Evolutionary conservation across 306 rosid genomes (phyloP).

Genomic region (Gastrolobium villosum): DNA sequence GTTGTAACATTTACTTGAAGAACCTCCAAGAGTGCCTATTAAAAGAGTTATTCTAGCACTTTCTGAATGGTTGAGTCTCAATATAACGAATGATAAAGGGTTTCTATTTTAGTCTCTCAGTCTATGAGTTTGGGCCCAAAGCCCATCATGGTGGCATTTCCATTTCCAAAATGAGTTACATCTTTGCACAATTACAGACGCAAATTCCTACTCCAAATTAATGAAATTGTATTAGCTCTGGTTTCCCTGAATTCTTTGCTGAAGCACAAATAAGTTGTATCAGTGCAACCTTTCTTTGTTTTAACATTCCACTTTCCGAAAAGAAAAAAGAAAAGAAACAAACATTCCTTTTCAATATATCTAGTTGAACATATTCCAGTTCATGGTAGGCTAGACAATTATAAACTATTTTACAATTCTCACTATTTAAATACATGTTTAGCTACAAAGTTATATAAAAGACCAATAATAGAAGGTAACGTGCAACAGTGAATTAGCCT

Average conservation of each 20-base stretch:
- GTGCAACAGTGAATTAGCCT: slow-evolving; percentile 22
- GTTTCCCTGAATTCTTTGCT: not conserved
- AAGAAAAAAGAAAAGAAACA: not conserved
- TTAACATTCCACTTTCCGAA: not conserved
- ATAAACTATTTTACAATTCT: not conserved
- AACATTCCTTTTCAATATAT: slow-evolving; percentile 3
- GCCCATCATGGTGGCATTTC: slow-evolving; percentile 38
- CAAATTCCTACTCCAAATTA: slow-evolving; percentile 28
- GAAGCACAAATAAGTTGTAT: slow-evolving; percentile 5
- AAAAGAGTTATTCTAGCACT: not conserved
- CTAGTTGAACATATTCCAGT: slow-evolving; percentile 1
- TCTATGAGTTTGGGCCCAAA: slow-evolving; percentile 35
- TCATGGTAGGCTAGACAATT: not conserved
- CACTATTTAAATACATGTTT: slow-evolving; percentile 17
- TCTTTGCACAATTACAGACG: slow-evolving; percentile 28
- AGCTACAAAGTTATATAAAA: not conserved
- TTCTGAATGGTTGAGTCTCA: not conserved
- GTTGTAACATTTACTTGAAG: no score
- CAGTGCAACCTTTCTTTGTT: not conserved
- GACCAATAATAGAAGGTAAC: slow-evolving; percentile 14
- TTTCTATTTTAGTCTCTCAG: not conserved
- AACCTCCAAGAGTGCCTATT: no score
- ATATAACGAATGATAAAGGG: not conserved
- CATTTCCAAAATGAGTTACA: slow-evolving; percentile 7
- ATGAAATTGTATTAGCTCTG: not conserved